phyloP scores from a whole-genome alignment of 805 yeast species.

The Candida montana region DNA sequence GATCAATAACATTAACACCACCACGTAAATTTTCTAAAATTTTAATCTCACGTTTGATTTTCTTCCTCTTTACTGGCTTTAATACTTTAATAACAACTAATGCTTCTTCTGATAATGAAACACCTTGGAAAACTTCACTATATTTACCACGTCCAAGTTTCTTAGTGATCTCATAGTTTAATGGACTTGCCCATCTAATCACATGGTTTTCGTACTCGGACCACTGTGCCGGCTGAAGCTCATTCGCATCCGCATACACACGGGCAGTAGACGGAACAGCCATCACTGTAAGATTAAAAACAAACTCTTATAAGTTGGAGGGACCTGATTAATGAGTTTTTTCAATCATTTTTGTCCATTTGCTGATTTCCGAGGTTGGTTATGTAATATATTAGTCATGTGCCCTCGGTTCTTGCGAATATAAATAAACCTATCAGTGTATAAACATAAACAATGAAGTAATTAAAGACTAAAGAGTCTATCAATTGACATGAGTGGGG shows the following conservation, averaged over 20 bases:
- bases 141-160: slow-evolving; percentile 92
- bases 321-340: too few species aligned
- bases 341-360: too few species aligned
- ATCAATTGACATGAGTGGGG: too few species aligned
- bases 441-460: too few species aligned
- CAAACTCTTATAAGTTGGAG: too few species aligned
- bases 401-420: too few species aligned
- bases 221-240: slow-evolving; percentile 68
- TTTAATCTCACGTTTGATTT: slow-evolving; percentile 85
- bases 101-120: slow-evolving; percentile 53
- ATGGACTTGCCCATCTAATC: slow-evolving; percentile 79
- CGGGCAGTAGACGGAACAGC: slow-evolving; percentile 50
- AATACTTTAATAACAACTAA: slow-evolving; percentile 84
- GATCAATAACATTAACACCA: slow-evolving; percentile 74
- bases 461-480: too few species aligned
- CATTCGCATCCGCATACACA: slow-evolving; percentile 79
- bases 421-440: too few species aligned
- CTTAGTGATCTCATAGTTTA: slow-evolving; percentile 77
- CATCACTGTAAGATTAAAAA: not conserved
- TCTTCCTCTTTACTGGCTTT: slow-evolving; percentile 90
- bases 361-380: too few species aligned
- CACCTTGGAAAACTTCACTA: slow-evolving; percentile 88
- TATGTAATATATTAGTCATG: too few species aligned
- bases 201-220: slow-evolving; percentile 80
- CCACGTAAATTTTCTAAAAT: slow-evolving; percentile 78